Evolutionary conservation across 2,329 filamentous ascomycete genomes (phyloP), one percentile per base, ranked within the genome.

Genomic region (Xylaria multiplex): DNA sequence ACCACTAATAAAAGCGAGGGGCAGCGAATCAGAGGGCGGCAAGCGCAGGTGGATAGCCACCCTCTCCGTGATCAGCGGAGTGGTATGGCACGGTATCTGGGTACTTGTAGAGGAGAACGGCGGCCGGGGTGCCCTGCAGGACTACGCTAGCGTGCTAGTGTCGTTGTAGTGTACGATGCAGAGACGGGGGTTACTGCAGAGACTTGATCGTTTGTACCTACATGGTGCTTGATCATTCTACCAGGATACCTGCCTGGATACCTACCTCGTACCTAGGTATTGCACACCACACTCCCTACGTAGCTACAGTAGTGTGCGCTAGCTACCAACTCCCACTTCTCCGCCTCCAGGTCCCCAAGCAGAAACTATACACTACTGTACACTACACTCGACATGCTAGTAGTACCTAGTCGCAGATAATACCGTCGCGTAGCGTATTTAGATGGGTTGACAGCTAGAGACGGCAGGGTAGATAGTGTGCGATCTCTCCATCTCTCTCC

Each of bases 61-160:
- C 58, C 64, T 62, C 70, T 69, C 58, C 71, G 69, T 71, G 74
- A 77, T 75, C 74, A 76, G 74, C 74, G 73, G 68, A 67, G 19
- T 58, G 63, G 55, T 64, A 19, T 58, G 63, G 55, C 19, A 19
- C 19, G 19, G 19, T 19, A 19, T 19, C 19, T 19, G 19, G 54
- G 62, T 69, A 68, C 42, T 72, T 70, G 72, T 65, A 60, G 64
- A 66, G 67, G 11, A 65, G 68, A 71, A 72, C 68, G 70, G 73
- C 66, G 69, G 72, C 71, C 54, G 68, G 67, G 71, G 64, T 59
- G 57, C 73, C 75, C 70, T 73, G 73, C 66, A 71, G 66, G 58
- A 61, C 64, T 69, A 65, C 62, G 40, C n/a, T 40, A 45, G 57
- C 22, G 32, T 35, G 48, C 45, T 49, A 40, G 37, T 40, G 37